Percentiles rank a stretch among this genome's conserved stretches.
Evolutionary conservation across 139 green algal species (phyloP).

Genomic region (Trebouxia sp.): DNA sequence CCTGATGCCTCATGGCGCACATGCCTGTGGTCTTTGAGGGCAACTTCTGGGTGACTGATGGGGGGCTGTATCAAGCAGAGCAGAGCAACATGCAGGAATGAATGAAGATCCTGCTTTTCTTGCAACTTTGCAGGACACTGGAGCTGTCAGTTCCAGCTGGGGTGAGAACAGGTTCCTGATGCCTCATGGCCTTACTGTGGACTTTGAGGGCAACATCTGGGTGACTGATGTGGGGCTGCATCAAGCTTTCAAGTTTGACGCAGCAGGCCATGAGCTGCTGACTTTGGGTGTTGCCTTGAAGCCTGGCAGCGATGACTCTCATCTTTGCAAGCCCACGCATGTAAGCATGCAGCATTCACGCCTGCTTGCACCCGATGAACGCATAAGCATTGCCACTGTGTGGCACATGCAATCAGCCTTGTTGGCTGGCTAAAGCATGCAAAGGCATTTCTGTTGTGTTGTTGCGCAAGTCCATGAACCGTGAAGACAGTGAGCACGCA

Average conservation of each 20-base stretch:
- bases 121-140: background rate
- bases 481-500: background rate
- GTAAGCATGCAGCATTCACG: conserved; percentile 28
- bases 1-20: conserved; percentile 86
- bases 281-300: conserved; percentile 48
- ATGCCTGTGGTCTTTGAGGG: conserved; percentile 66
- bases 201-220: conserved; percentile 73
- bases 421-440: too few relatives aligned
- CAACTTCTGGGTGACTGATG: conserved; percentile 74
- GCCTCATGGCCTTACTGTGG: conserved; percentile 82
- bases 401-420: too few relatives aligned
- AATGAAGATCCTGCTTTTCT: background rate
- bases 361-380: background rate
- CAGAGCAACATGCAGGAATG: too few relatives aligned
- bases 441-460: background rate
- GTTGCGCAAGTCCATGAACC: background rate
- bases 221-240: conserved; percentile 56
- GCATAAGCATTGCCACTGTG: background rate
- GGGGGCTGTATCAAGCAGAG: conserved; percentile 61
- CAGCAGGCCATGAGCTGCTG: conserved; percentile 56
- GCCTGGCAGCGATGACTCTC: conserved; percentile 44
- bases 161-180: conserved; percentile 65
- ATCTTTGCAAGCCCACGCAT: conserved; percentile 87
- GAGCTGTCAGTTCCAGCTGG: conserved; percentile 44
- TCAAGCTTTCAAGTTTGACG: conserved; percentile 69